Conservation (phyloP, 2,329 filamentous ascomycete genomes). For the Colletotrichum karsti region DNA sequence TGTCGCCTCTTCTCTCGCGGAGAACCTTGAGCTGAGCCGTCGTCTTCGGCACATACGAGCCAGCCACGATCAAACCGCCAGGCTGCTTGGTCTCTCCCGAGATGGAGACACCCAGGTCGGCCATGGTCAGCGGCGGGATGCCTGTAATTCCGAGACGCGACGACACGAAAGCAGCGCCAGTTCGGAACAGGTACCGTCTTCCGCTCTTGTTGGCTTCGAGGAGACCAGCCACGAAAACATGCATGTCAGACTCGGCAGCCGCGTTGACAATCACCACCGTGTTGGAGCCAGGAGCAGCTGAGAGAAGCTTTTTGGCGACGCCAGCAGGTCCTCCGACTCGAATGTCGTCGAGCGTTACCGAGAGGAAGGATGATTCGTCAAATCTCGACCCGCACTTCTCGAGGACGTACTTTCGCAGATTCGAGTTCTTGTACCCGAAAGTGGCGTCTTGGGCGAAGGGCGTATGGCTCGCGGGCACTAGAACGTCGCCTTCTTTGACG, state of each 20-base stretch:
- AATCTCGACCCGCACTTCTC: constrained; percentile 53
- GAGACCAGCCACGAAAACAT: constrained; percentile 60
- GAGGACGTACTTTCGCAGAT: constrained; percentile 59
- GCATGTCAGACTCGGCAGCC: constrained; percentile 61
- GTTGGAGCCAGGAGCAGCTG: constrained; percentile 33
- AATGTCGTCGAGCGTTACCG: constrained; percentile 49
- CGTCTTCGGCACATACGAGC: constrained; percentile 68
- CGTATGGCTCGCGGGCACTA: constrained; percentile 61
- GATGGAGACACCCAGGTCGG: constrained; percentile 47
- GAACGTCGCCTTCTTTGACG: constrained; percentile 56
- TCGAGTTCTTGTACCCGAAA: constrained; percentile 64
- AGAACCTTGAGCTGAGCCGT: constrained; percentile 46
- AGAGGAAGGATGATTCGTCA: constrained; percentile 34
- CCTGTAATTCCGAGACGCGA: constrained; percentile 60
- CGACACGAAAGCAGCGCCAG: constrained; percentile 52
- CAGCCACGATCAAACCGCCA: constrained; percentile 63
- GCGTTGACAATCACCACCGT: constrained; percentile 60
- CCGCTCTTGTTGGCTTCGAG: constrained; percentile 43
- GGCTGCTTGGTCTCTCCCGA: constrained; percentile 4
- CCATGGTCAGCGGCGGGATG: constrained; percentile 58
- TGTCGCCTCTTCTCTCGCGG: constrained; percentile 27
- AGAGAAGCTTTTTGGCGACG: constrained; percentile 35
- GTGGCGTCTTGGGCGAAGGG: constrained; percentile 66
- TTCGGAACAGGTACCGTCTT: constrained; percentile 47
- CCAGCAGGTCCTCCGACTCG: constrained; percentile 41